Percentiles rank a stretch among this genome's conserved stretches.
Conservation (phyloP, 306 rosid genomes). For the Trichosanthes truncata region DNA sequence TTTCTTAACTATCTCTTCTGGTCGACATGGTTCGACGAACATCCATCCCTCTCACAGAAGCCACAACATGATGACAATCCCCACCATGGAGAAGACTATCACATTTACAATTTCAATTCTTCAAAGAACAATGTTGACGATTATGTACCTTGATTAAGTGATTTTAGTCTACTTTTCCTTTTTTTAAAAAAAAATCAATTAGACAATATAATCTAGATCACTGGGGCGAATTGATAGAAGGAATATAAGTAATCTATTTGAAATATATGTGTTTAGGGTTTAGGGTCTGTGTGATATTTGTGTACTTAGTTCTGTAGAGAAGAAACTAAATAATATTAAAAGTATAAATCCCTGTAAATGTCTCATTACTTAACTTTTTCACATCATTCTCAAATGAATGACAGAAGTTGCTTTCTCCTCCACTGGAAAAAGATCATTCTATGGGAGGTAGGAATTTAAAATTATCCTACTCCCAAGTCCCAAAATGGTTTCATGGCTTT, state of each 20-base stretch:
- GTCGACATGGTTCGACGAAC: constrained; percentile 51
- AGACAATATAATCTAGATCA: background rate
- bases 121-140: constrained; percentile 9
- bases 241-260: background rate
- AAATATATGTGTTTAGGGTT: background rate
- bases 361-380: background rate
- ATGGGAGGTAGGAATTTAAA: background rate
- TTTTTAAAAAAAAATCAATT: too few relatives aligned
- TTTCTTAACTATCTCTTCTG: constrained; percentile 75
- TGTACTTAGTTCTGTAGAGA: background rate
- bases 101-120: constrained; percentile 4
- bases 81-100: constrained; percentile 6
- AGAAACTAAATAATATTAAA: background rate
- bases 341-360: background rate
- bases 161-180: background rate
- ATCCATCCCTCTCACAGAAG: constrained; percentile 23
- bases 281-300: background rate
- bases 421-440: background rate
- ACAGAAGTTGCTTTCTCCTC: constrained; percentile 1
- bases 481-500: background rate
- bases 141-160: background rate
- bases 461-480: background rate
- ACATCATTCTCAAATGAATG: background rate
- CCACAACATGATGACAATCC: constrained; percentile 9
- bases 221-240: background rate